Evolutionary conservation across 441 rosid species (phyloP), one percentile per base, ranked within the genome.

Genomic region (Pelargonium cotyledonis): DNA sequence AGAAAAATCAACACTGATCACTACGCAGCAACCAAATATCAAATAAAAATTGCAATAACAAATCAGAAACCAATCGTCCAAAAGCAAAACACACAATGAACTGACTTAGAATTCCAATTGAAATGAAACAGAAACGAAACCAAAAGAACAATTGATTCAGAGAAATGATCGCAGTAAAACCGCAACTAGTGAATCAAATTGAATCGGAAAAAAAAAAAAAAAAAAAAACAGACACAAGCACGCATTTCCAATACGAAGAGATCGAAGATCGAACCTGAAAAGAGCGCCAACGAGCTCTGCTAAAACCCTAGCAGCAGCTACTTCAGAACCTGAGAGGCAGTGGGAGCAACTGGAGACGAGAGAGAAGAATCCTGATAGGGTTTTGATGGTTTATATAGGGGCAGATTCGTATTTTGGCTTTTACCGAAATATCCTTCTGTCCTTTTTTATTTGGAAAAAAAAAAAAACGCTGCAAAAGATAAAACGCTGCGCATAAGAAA

Each of bases 321-420:
- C 35, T 29, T 29, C 35, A 29, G 35, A 29, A 4, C 3, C 35
- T 29, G 35, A 29, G 35, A 29, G 35, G 3, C 35, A 21, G 23
- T 21, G 23, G 23, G 23, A 21, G 23, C 23, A 21, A 21, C 23
- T 21, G 23, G 23, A 21, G 14, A 47, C 12, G 60, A 53, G 21
- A 1, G 21, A 15, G 15, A 1, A 7, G 21, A 4, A 5, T 8
- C 9, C 8, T 53, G 60, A 15, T 53, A 53, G 60, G 60, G 60
- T 53, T 53, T 53, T 53, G 60, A 53, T 18, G 60, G n/a, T 53
- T 15, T 53, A 4, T 53, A 15, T 53, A 53, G 60, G 60, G 60
- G 21, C 60, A 53, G 19, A 53, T 15, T 53, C 60, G 60, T 53
- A 53, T 7, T 49, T 53, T 16, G 35, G 15, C 55, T 53, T 7